Percentiles rank a stretch among this genome's conserved stretches.
Evolutionary conservation across 2,329 filamentous ascomycete genomes (phyloP).

Genomic region (Xylaria sp.): DNA sequence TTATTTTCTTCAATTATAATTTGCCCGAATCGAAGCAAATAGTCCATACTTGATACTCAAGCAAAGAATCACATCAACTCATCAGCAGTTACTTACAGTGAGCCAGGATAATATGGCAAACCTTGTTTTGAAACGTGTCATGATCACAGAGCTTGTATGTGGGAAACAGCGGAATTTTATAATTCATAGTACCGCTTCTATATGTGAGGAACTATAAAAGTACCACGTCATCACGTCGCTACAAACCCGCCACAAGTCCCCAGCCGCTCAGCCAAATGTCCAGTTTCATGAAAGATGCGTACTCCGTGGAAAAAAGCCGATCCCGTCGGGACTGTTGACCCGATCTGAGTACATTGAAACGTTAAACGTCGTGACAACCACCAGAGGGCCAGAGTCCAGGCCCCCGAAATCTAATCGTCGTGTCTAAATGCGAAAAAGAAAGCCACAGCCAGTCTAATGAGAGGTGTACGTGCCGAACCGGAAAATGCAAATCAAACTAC

Average conservation of each 20-base stretch:
- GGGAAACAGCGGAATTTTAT: constrained; percentile 26
- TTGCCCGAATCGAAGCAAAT: too few relatives aligned
- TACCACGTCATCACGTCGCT: constrained; percentile 42
- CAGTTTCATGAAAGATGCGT: constrained; percentile 46
- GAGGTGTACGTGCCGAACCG: constrained; percentile 47
- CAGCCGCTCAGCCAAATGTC: constrained; percentile 44
- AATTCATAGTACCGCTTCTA: constrained; percentile 43
- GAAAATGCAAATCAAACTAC: constrained; percentile 53
- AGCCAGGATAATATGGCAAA: background rate
- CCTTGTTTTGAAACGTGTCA: background rate
- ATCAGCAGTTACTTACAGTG: background rate
- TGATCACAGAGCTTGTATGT: background rate
- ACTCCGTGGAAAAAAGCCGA: constrained; percentile 41
- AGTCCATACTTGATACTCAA: background rate
- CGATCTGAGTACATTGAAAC: constrained; percentile 41
- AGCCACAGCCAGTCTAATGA: constrained; percentile 51
- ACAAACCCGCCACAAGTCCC: constrained; percentile 37
- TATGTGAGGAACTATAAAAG: constrained; percentile 37
- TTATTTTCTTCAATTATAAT: too few relatives aligned
- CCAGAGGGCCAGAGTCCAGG: constrained; percentile 42
- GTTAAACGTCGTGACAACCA: constrained; percentile 48
- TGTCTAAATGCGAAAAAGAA: constrained; percentile 52
- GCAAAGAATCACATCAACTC: background rate
- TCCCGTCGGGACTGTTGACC: constrained; percentile 38
- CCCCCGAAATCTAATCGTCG: constrained; percentile 49